A percentile compares a stretch with the other conserved stretches of the same genome.
phyloP scores from a whole-genome alignment of 2,329 filamentous ascomycete genomes.

The Penicillium sp. region DNA sequence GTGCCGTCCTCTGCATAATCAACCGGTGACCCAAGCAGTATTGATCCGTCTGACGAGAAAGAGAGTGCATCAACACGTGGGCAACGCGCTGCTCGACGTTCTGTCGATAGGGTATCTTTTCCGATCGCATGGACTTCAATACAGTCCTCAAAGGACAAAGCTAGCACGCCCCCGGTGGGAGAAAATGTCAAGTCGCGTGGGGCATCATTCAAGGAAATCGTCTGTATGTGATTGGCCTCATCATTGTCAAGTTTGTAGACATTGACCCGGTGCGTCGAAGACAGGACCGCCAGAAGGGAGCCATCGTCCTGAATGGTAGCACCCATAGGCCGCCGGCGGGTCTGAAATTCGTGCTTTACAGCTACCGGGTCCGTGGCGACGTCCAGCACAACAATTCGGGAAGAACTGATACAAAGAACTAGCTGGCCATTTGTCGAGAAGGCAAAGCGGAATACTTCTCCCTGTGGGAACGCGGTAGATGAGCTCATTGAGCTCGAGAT shows the following conservation, averaged over 20 bases:
- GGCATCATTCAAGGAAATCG: slow-evolving; percentile 73
- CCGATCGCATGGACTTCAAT: slow-evolving; percentile 81
- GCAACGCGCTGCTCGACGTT: slow-evolving; percentile 74
- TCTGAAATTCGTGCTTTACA: slow-evolving; percentile 76
- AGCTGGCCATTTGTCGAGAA: slow-evolving; percentile 73
- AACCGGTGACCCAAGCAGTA: slow-evolving; percentile 72
- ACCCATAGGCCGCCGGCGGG: slow-evolving; percentile 70
- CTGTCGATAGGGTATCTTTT: slow-evolving; percentile 60
- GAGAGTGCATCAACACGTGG: slow-evolving; percentile 70
- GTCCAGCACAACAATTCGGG: slow-evolving; percentile 76
- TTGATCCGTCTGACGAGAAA: slow-evolving; percentile 75
- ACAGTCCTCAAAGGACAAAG: slow-evolving; percentile 81
- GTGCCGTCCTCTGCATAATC: slow-evolving; percentile 65
- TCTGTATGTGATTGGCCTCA: slow-evolving; percentile 69
- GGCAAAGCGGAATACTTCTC: slow-evolving; percentile 81
- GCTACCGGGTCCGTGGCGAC: slow-evolving; percentile 58
- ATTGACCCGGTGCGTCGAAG: slow-evolving; percentile 79
- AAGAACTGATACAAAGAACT: slow-evolving; percentile 79
- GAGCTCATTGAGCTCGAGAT: slow-evolving; percentile 82
- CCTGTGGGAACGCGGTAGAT: slow-evolving; percentile 73
- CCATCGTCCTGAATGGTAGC: slow-evolving; percentile 79
- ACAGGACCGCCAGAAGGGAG: slow-evolving; percentile 72
- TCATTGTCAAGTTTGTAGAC: slow-evolving; percentile 69
- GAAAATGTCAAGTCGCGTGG: slow-evolving; percentile 77
- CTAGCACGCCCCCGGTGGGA: slow-evolving; percentile 76